Evolutionary conservation across 208 protist genomes (phyloP).

Genomic region (Trypanosoma avium): DNA sequence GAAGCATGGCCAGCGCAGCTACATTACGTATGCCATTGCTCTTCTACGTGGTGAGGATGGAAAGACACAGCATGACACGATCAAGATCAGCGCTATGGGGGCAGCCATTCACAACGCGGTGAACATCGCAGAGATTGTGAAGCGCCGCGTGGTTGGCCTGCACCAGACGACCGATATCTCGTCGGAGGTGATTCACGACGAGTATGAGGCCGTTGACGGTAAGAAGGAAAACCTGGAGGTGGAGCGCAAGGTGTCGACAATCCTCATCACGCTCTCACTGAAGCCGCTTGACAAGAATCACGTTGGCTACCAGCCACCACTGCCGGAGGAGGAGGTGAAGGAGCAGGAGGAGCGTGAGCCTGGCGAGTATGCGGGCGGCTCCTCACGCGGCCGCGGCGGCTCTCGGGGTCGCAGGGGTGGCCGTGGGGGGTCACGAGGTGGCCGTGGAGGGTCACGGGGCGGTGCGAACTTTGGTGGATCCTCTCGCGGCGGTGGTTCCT

Average conservation of each 20-base stretch:
- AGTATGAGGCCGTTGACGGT: conserved; percentile 87
- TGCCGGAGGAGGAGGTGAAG: conserved; percentile 85
- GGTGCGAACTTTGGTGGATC: conserved; percentile 31
- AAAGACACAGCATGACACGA: conserved; percentile 77
- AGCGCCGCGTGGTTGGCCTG: conserved; percentile 86
- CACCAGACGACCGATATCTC: conserved; percentile 91
- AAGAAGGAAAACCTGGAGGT: conserved; percentile 69
- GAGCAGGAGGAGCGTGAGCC: conserved; percentile 60
- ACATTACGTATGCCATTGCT: conserved; percentile 90
- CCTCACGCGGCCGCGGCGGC: background rate
- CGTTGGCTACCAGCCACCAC: conserved; percentile 90
- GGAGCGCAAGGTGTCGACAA: conserved; percentile 86
- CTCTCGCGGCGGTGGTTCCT: conserved; percentile 27
- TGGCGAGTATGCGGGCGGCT: conserved; percentile 19
- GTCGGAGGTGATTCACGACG: conserved; percentile 80
- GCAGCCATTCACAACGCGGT: conserved; percentile 90
- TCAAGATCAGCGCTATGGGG: conserved; percentile 91
- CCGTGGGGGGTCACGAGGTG: no score
- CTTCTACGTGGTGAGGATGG: conserved; percentile 83
- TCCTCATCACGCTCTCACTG: conserved; percentile 89
- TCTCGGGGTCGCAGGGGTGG: conserved; percentile 1
- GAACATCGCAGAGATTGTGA: conserved; percentile 93
- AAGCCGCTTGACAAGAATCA: conserved; percentile 79
- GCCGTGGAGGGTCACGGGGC: conserved; percentile 7
- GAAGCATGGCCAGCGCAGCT: conserved; percentile 76